Conservation (phyloP, 495 filamentous ascomycete species). For the Xylaria nigripes region DNA sequence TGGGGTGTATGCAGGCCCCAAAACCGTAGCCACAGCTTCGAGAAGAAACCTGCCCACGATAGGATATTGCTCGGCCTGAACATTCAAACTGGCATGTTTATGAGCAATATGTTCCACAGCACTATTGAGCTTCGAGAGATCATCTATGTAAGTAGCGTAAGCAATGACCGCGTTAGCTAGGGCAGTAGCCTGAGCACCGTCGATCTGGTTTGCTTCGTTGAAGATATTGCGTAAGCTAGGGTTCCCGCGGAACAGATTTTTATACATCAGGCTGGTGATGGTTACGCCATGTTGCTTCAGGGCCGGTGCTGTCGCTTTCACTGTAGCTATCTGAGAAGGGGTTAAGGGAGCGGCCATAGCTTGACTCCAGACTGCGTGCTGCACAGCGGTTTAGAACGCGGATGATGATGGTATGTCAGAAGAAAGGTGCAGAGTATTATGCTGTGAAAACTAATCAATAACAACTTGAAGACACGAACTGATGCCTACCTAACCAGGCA, state of each 20-base stretch:
- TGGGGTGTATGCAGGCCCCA: conserved; percentile 57
- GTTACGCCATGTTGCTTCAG: conserved; percentile 55
- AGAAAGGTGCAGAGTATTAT: neutral
- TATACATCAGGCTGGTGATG: conserved; percentile 63
- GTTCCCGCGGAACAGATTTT: conserved; percentile 53
- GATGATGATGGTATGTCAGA: neutral
- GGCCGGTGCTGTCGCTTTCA: conserved; percentile 55
- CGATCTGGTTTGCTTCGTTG: conserved; percentile 56
- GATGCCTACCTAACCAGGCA: too few species aligned
- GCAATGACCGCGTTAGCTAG: conserved; percentile 59
- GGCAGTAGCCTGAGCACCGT: conserved; percentile 55
- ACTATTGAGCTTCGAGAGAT: conserved; percentile 50
- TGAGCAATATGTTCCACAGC: conserved; percentile 67
- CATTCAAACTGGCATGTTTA: conserved; percentile 66
- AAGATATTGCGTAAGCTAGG: conserved; percentile 59
- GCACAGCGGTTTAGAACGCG: neutral
- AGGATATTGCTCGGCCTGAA: conserved; percentile 58
- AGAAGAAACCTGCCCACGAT: conserved; percentile 63
- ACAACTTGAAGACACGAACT: too few species aligned
- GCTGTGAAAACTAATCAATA: too few species aligned
- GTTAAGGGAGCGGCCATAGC: conserved; percentile 28
- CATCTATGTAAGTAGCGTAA: conserved; percentile 64
- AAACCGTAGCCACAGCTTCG: conserved; percentile 56
- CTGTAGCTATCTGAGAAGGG: conserved; percentile 39
- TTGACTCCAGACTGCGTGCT: neutral